Evolutionary conservation across 176 grass and related monocot genomes (phyloP).

Genomic region (Oryza glumipatula): DNA sequence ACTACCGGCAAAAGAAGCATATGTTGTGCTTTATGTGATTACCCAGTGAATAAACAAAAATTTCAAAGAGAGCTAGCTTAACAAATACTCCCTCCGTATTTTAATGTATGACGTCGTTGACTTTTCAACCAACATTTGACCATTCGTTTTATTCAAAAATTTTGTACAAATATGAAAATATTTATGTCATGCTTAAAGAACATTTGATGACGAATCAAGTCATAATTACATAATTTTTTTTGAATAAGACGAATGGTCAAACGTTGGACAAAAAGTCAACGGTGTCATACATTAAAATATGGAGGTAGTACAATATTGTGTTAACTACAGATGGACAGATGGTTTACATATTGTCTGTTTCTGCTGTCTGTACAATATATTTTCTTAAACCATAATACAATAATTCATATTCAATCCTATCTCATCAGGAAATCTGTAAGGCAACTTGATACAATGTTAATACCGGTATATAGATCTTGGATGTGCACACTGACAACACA

Average conservation of each 20-base stretch:
- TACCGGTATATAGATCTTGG: background rate
- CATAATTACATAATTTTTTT: no score
- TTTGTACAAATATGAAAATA: no score
- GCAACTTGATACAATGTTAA: background rate
- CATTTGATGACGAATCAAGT: no score
- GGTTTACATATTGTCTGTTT: background rate
- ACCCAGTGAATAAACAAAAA: background rate
- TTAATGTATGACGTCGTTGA: no score
- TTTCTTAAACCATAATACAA: conserved; percentile 1
- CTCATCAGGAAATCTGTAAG: background rate
- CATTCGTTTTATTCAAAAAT: no score
- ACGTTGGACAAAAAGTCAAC: no score
- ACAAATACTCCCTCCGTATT: background rate
- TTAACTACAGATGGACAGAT: conserved; percentile 10
- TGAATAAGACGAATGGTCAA: no score
- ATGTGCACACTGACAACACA: background rate
- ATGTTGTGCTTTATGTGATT: background rate
- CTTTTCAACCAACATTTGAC: no score
- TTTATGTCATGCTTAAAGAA: no score
- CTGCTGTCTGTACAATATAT: background rate
- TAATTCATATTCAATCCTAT: background rate
- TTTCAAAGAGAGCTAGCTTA: background rate
- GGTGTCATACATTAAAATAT: no score
- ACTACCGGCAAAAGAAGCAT: background rate
- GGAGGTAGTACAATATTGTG: background rate